Base-by-base conservation (phyloP, 176 grass and related monocot genomes). In the Pontederia paniculata region DNA sequence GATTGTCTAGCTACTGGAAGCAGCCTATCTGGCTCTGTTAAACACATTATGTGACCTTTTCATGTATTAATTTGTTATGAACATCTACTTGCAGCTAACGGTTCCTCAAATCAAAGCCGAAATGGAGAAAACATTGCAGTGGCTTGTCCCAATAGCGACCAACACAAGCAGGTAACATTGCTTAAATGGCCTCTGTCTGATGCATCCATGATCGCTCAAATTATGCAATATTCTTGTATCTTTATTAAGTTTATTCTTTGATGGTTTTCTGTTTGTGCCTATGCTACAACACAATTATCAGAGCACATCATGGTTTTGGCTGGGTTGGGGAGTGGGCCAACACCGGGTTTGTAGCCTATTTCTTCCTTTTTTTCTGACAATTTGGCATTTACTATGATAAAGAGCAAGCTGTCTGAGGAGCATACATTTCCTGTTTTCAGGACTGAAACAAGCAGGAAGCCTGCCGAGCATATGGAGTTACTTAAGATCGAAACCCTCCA, bases 81-180 rank as follows among this genome's bases (percentile, higher is more conserved):
- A 67, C 17, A 60, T 41, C 65, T 59, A 71, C 73, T 71, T 59
- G 74, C 73, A 89, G 90, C 52, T 83, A 45, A 79, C 76, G 6
- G 72, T 83, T 63, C 73, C 75, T 68, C 65, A 80, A 73, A 74
- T 96, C 56, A 90, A 77, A 61, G 73, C 56, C 60, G 57, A 17
- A 54, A 79, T 90, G 64, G 91, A 97, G 44, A 87, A 65, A 86
- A 87, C 67, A 14, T 67, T 89, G 69, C 84, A 80, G 65, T 96
- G 85, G 91, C 82, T 97, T 75, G 74, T 86, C 54, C 90, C 85
- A 7, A 75, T 97, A 70, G 91, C 85, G 25, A 81, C 70, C 69
- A 90, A 87, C 60, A 97, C 90, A 50, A 86, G 70, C 17, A 78
- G 67, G 74, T 82, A 85, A 60, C 11, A 10, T 0, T 19, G 18